Evolutionary conservation across 1,284 basidiomycete genomes (phyloP), one percentile per base, ranked within the genome.

Genomic region (Retiboletus fuscus): DNA sequence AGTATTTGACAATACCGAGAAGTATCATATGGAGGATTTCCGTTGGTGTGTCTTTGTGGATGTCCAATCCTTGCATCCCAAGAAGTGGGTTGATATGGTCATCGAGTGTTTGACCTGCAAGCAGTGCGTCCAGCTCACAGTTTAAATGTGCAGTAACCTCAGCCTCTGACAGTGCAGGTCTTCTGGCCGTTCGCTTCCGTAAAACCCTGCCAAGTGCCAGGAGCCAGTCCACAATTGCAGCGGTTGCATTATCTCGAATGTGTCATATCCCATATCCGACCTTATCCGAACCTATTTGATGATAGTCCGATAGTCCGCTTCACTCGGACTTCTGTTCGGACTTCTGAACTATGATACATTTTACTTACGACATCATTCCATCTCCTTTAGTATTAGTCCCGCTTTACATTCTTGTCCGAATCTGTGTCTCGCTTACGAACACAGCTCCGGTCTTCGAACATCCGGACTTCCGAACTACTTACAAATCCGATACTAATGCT

Each of bases 1-100:
- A 79, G 34, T 84, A 84, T 30, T 84, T 84, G 4, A 82, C 78
- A 0, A 82, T 57, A 1, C 83, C 81, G 0, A 84, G 77, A 1
- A 84, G 78, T 11, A 80, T 71, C 0, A 79, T 83, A 34, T 84
- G 83, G 0, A 84, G 73, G 7, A 78, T 75, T 63, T 84, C 82
- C 0, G 76, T 78, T 0, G 82, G 83, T 0, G 81, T 84, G 51
- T 84, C 82, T 5, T 68, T 49, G 18, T 75, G 72, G 8, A 76
- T 72, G 18, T 72, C 5, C 0, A 76, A 1, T 6, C 68, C 71
- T 10, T 0, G 47, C 53, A 74, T 72, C 0, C 22, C 41, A n/a
- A 76, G 67, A 3, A 76, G 69, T 1, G 69, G 75, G 26, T 76
- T 76, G 55, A 76, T 76, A 11, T 3, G 8, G 18, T 73, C 49